Conservation (phyloP, 768 basidiomycete species). For the Lentinus tigrinus region DNA sequence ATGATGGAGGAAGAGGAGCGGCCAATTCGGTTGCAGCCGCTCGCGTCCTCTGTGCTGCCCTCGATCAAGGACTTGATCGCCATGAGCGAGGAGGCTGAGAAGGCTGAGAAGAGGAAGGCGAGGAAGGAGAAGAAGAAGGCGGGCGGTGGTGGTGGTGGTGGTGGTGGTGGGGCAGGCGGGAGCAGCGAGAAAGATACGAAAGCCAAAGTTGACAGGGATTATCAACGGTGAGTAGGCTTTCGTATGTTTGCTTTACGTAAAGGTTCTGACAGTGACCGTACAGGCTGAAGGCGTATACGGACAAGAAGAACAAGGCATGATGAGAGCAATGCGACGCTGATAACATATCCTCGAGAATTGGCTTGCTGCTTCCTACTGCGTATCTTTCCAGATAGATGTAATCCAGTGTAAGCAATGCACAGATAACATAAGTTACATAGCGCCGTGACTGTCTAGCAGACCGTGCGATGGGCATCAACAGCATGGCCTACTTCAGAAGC, state of each 20-base stretch:
- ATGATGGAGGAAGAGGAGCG: conserved; percentile 42
- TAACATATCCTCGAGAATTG: no score
- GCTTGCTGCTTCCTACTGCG: no score
- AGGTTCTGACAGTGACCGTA: neutral
- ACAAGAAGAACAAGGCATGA: conserved; percentile 25
- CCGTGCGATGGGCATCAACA: no score
- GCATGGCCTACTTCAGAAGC: conserved; percentile 39
- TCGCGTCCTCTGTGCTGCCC: conserved; percentile 77
- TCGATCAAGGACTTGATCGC: conserved; percentile 83
- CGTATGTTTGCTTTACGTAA: neutral
- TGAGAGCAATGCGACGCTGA: no score
- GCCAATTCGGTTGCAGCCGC: conserved; percentile 62
- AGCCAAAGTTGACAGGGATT: conserved; percentile 54
- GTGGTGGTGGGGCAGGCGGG: conserved; percentile 29
- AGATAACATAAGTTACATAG: no score
- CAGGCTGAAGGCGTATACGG: conserved; percentile 32
- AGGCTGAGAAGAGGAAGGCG: conserved; percentile 65
- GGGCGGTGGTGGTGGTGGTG: conserved; percentile 50
- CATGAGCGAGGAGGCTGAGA: conserved; percentile 67
- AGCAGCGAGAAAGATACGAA: conserved; percentile 34
- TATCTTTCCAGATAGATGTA: no score
- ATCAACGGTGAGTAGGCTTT: conserved; percentile 45
- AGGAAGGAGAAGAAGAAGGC: conserved; percentile 67
- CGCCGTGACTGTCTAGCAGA: no score
- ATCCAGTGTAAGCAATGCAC: no score